Percentiles rank a stretch among this genome's conserved stretches.
Conservation (phyloP, 495 filamentous ascomycete species). For the Bacidia gigantensis region DNA sequence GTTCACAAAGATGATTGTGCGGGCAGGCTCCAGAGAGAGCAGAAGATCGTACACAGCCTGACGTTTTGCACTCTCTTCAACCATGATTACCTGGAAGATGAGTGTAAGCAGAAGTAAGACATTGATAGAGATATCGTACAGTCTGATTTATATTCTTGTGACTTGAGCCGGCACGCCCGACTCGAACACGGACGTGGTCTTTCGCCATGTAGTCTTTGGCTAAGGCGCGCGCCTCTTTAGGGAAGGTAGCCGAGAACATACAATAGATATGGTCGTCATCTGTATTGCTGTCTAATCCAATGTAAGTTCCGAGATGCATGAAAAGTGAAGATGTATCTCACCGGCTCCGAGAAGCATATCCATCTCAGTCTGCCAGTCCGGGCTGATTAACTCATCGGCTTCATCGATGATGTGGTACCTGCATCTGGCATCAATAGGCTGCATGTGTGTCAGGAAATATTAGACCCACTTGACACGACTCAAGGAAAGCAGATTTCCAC, state of each 20-base stretch:
- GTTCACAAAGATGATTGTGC: constrained; percentile 92
- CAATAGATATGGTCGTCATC: constrained; percentile 72
- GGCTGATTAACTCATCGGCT: constrained; percentile 76
- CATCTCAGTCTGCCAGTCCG: constrained; percentile 62
- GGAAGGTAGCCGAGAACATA: constrained; percentile 94
- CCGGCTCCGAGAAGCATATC: constrained; percentile 59
- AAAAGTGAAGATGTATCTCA: constrained; percentile 24
- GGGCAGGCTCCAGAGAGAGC: constrained; percentile 46
- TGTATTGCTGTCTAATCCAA: constrained; percentile 45
- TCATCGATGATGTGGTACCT: constrained; percentile 85
- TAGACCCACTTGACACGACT: constrained; percentile 53
- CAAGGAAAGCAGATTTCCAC: constrained; percentile 52
- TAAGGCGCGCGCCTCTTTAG: constrained; percentile 57
- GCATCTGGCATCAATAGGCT: neutral
- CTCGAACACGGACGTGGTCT: constrained; percentile 60
- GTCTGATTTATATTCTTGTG: constrained; percentile 68
- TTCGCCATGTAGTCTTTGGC: constrained; percentile 59
- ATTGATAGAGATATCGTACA: constrained; percentile 18
- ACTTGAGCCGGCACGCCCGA: constrained; percentile 72
- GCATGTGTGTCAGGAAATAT: constrained; percentile 12
- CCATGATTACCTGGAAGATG: constrained; percentile 40
- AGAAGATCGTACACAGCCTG: constrained; percentile 61
- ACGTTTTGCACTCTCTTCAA: constrained; percentile 49
- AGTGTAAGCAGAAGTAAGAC: neutral
- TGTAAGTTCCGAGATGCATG: neutral